Conservation (phyloP, 768 basidiomycete species). For the Hygrocybe coccinea region DNA sequence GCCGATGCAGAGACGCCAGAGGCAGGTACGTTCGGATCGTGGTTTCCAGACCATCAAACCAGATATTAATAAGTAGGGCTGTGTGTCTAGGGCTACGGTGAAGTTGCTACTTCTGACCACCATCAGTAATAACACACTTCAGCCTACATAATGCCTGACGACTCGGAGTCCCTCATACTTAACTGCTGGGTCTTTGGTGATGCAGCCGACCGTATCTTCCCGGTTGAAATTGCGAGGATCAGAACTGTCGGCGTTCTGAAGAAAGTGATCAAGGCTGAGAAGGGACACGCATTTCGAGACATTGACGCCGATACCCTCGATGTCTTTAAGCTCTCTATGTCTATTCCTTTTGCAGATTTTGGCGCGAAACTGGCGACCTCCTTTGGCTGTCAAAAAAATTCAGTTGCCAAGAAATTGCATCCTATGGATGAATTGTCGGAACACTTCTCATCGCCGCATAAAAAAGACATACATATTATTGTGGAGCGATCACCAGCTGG, state of each 20-base stretch:
- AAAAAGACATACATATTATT: neutral
- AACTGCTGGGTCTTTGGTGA: neutral
- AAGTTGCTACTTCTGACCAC: too few species aligned
- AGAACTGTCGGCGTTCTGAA: neutral
- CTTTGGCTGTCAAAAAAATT: too few species aligned
- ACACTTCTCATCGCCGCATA: neutral
- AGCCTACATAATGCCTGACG: too few species aligned
- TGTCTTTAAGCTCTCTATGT: neutral
- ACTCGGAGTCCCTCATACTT: too few species aligned
- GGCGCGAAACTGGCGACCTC: too few species aligned
- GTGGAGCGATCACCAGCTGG: neutral
- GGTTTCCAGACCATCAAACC: too few species aligned
- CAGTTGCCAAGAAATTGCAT: neutral
- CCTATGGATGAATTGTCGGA: neutral
- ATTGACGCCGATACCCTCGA: neutral
- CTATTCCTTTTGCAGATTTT: too few species aligned
- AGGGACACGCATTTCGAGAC: neutral
- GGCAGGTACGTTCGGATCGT: too few species aligned
- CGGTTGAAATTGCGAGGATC: neutral
- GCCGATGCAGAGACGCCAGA: too few species aligned
- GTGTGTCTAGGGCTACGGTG: too few species aligned
- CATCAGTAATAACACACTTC: too few species aligned
- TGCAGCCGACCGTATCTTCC: neutral
- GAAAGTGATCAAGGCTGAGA: neutral
- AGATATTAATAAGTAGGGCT: too few species aligned